Evolutionary conservation across 129 eudicot species (phyloP), one percentile per base, ranked within the genome.

Genomic region (Deinandra increscens): DNA sequence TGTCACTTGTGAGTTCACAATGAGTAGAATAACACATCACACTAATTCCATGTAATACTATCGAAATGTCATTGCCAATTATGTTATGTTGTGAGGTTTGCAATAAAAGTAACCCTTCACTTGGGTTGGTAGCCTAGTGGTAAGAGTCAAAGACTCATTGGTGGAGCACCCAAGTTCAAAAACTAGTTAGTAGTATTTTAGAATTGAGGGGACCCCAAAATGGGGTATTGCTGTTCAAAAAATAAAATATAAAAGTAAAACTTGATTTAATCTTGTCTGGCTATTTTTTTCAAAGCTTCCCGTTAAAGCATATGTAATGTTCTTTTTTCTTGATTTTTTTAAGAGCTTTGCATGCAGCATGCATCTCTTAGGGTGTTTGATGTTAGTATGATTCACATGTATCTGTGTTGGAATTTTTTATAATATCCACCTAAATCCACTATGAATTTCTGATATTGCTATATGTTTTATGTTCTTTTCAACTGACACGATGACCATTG

Each of bases 401-500:
- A 42, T 19, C 20, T 15, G 37, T 64, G 53, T 26, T 22, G 22
- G 31, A 11, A 9, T 45, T 72, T 62, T 12, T 62, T 70, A 63
- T 73, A 49, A 41, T 14, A 43, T 73, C 23, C 48, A 73, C 64
- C 66, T 36, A 33, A 36, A 60, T 41, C 41, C 54, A 61, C 34
- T 61, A 19, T 69, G 45, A 39, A 61, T 77, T 61, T 72, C 1
- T 77, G 56, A 75, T 60, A 49, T 38, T 48, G 58, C 23, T 51
- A 49, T 50, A 61, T 61, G 46, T 13, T 48, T n/a, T 6, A 11
- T 69, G 54, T 39, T 69, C 66, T 23, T 44, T 45, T 36, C 45
- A 64, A 70, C 39, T 79, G 48, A 82, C 42, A 17, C 13, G 6
- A 22, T 75, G 64, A 82, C 39, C 48, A 23, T 73, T 76, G 12